Conservation (phyloP, 345 rosid genomes). For the Lumnitzera racemosa region DNA sequence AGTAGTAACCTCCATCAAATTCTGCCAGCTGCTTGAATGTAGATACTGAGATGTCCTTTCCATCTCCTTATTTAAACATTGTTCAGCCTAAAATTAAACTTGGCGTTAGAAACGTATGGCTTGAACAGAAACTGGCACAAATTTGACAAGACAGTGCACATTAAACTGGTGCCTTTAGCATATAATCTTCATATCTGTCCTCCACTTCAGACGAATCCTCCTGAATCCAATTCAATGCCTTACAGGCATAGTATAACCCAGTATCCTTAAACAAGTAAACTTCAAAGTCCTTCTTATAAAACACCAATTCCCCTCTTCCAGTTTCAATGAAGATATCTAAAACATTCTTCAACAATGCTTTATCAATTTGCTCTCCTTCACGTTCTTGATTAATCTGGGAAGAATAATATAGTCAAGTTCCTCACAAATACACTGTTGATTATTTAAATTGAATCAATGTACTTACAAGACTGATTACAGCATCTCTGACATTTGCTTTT, state of each 20-base stretch:
- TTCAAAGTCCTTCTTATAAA: constrained; percentile 33
- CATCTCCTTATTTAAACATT: constrained; percentile 32
- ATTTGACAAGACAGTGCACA: not conserved
- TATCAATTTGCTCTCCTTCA: constrained; percentile 37
- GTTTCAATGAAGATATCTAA: constrained; percentile 27
- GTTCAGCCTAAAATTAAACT: constrained; percentile 21
- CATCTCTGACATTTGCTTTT: constrained; percentile 24
- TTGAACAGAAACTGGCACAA: not conserved
- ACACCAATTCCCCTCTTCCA: constrained; percentile 21
- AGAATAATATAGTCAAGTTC: not conserved
- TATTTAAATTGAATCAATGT: not conserved
- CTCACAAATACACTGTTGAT: not conserved
- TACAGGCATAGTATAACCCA: constrained; percentile 27
- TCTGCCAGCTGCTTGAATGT: constrained; percentile 33
- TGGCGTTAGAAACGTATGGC: not conserved
- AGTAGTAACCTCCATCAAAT: constrained; percentile 24
- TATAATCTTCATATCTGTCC: constrained; percentile 28
- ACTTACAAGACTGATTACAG: constrained; percentile 27
- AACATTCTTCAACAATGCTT: constrained; percentile 35
- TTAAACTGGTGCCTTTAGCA: constrained; percentile 27
- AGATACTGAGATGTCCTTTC: constrained; percentile 32
- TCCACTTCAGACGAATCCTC: constrained; percentile 16
- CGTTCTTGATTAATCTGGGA: constrained; percentile 37
- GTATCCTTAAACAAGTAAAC: constrained; percentile 26
- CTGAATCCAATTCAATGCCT: constrained; percentile 38